Evolutionary conservation across 192 early-diverging fungal genomes (phyloP).

Genomic region (Gigaspora rosea): DNA sequence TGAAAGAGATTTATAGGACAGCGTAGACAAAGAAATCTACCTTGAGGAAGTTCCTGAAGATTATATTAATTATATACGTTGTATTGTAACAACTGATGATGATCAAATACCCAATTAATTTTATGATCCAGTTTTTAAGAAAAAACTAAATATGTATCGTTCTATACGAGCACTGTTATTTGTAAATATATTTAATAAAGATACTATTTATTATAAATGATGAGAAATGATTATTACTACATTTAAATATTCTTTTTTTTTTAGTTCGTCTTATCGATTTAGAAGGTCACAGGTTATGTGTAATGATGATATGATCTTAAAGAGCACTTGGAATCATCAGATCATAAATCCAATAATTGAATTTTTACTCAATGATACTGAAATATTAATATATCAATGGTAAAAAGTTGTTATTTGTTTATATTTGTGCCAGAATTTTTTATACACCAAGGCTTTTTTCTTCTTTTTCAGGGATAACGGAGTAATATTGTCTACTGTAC

Average conservation of each 20-base stretch:
- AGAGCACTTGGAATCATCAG: not conserved
- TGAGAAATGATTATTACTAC: too few species aligned
- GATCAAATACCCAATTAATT: not conserved
- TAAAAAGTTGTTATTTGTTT: slow-evolving; percentile 5
- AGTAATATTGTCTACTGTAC: not conserved
- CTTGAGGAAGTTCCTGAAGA: not conserved
- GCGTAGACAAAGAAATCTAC: not conserved
- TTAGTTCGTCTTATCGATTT: not conserved
- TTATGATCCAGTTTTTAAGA: not conserved
- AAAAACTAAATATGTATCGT: not conserved
- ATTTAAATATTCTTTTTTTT: not conserved
- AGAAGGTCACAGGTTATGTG: not conserved
- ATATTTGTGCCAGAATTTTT: slow-evolving; percentile 6
- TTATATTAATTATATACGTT: not conserved
- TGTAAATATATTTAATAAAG: too few species aligned
- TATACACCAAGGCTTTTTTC: not conserved
- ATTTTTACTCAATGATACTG: not conserved
- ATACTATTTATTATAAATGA: too few species aligned
- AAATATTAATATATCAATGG: not conserved
- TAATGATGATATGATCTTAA: not conserved
- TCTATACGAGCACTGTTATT: not conserved
- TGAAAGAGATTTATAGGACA: not conserved
- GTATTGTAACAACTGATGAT: not conserved
- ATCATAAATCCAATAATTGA: not conserved
- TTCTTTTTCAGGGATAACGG: not conserved